A percentile compares a stretch with the other conserved stretches of the same genome.
Evolutionary conservation across 2,329 filamentous ascomycete genomes (phyloP).

Genomic region (Plenodomus biglobosus): DNA sequence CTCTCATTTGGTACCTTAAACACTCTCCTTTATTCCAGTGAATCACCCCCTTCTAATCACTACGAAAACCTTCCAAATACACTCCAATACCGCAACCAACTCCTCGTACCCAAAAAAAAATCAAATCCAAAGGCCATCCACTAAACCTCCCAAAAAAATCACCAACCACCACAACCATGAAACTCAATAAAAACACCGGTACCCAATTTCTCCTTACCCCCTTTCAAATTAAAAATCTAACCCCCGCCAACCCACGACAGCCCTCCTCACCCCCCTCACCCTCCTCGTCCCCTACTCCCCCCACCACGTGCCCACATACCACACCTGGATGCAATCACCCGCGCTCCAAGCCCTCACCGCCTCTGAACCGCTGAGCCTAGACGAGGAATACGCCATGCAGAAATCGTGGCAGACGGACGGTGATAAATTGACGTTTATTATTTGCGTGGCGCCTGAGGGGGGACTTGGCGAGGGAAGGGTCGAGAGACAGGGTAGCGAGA

Average conservation of each 20-base stretch:
- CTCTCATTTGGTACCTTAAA: too few species aligned
- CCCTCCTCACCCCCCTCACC: constrained; percentile 64
- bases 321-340: constrained; percentile 80
- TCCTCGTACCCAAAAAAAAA: background rate
- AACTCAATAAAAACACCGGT: constrained; percentile 47
- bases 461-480: too few species aligned
- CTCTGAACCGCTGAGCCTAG: constrained; percentile 77
- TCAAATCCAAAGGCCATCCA: too few species aligned
- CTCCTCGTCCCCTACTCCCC: constrained; percentile 82
- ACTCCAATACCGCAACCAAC: background rate
- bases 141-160: too few species aligned
- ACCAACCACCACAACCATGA: constrained; percentile 34
- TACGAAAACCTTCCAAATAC: too few species aligned
- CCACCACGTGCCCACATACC: constrained; percentile 80
- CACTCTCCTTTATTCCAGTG: too few species aligned
- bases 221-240: background rate
- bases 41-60: too few species aligned
- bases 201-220: background rate
- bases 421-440: constrained; percentile 92
- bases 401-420: constrained; percentile 76
- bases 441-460: constrained; percentile 53
- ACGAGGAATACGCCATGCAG: constrained; percentile 89
- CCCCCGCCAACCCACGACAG: constrained; percentile 51
- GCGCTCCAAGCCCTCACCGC: constrained; percentile 81
- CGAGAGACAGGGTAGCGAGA: too few species aligned